These are phyloP conservation scores for Cladosporium phlei DNA, from an alignment of 2,329 filamentous ascomycete genomes.

Conservation along the genomic window DNA sequence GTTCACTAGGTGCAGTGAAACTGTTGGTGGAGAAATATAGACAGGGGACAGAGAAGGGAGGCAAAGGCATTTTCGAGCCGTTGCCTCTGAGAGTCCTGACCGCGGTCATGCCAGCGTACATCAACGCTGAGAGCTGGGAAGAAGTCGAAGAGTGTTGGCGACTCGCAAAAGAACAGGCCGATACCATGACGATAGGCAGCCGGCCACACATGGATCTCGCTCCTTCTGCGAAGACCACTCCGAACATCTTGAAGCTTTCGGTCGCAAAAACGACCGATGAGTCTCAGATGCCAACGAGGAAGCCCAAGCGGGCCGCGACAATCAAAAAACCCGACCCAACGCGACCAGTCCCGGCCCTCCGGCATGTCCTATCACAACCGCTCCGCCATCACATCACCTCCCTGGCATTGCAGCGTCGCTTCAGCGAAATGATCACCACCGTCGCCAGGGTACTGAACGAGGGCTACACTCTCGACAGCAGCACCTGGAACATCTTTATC, in stretches of 20 bases:
- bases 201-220: not conserved
- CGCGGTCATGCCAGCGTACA: conserved; percentile 64
- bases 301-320: too few relatives aligned
- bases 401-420: conserved; percentile 49
- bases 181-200: conserved; percentile 22
- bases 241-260: conserved; percentile 1
- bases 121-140: conserved; percentile 53
- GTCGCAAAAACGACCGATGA: not conserved
- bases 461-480: conserved; percentile 70
- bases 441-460: conserved; percentile 54
- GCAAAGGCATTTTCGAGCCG: not conserved
- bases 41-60: not conserved
- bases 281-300: not conserved
- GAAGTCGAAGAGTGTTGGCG: conserved; percentile 65
- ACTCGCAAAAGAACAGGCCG: conserved; percentile 52
- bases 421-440: conserved; percentile 33
- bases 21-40: conserved; percentile 54
- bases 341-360: not conserved
- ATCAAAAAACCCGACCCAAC: not conserved
- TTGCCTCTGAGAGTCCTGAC: conserved; percentile 54
- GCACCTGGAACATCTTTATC: conserved; percentile 77
- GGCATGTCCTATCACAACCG: conserved; percentile 41
- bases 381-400: conserved; percentile 51
- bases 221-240: not conserved
- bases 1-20: conserved; percentile 31